Evolutionary conservation across 306 rosid species (phyloP).

Genomic region (Rosa rugosa): DNA sequence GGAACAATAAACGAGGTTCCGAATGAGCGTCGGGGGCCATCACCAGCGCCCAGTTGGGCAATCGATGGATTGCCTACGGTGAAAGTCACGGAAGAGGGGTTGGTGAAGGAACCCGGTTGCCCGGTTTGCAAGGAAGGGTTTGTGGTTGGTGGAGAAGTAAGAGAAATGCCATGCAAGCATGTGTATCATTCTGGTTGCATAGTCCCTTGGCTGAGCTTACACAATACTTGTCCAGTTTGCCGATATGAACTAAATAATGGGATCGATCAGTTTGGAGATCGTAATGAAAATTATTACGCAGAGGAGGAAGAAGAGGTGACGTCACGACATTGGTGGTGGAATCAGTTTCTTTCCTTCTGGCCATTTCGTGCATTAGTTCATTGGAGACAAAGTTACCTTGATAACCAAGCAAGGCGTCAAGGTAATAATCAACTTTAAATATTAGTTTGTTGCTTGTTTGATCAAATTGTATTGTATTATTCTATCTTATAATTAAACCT

Average conservation of each 20-base stretch:
- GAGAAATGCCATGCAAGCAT: conserved; percentile 73
- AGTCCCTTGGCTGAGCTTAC: conserved; percentile 63
- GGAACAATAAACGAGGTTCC: conserved; percentile 16
- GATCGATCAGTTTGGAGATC: background rate
- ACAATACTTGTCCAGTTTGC: conserved; percentile 75
- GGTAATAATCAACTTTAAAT: background rate
- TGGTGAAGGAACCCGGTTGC: conserved; percentile 54
- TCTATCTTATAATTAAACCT: background rate
- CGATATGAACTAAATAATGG: conserved; percentile 38
- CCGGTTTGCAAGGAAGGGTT: conserved; percentile 77
- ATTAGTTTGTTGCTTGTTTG: too few relatives aligned
- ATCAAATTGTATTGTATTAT: background rate
- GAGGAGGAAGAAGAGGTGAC: conserved; percentile 20
- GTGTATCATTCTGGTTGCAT: conserved; percentile 73
- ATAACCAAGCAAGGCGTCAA: background rate
- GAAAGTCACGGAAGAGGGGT: conserved; percentile 32
- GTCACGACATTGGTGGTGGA: conserved; percentile 41
- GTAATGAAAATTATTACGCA: background rate
- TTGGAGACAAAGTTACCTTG: conserved; percentile 40
- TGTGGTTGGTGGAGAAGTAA: conserved; percentile 46
- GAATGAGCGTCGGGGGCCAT: conserved; percentile 33
- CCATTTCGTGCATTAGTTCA: conserved; percentile 42
- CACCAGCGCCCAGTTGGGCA: conserved; percentile 32
- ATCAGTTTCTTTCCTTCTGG: conserved; percentile 33
- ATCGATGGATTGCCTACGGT: conserved; percentile 41